Base-by-base conservation (phyloP, 495 filamentous ascomycete species). In the Opeltia flavorubescens region DNA sequence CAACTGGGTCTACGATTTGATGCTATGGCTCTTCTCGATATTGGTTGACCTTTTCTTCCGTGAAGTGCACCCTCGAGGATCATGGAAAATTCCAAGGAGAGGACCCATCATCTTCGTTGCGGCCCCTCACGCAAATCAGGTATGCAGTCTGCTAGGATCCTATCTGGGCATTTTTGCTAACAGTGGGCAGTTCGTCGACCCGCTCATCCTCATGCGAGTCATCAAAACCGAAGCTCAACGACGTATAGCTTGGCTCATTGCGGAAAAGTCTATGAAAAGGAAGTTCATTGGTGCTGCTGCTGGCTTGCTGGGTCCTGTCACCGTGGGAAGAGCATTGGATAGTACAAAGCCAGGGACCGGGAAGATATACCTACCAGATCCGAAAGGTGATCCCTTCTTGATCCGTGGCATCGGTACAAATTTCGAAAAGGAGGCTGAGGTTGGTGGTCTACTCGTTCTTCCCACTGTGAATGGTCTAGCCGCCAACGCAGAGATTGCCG, bases 81-180 rank as follows among this genome's bases (percentile, higher is more conserved):
- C 86, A 40, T 98, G 91, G 86, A 86, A 85, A 62, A 82, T 98
- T 20, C 91, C 91, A 29, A 74, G 80, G 49, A 73, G 75, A 51
- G 91, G 86, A 1, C 89, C 91, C 0, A 75, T 98, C 46, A 86
- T 98, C 33, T 89, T 98, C 58, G 91, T 98, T 50, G 89, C 88
- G n/a, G 91, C 93, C 17, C 91, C 91, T 50, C 91, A 98, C 72
- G 93, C 91, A 39, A 98, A 98, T 61, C 91, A 98, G 77, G 86
- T 88, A 70, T 23, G 44, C 35, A 17, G 13, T 33, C 36, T 18
- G 17, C 9, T 18, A 26, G 21, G 4, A 34, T 27, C 34, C 11
- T 11, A n/a, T 17, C 9, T 44, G 3, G 3, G 29, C 17, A 36
- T 24, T 44, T 18, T 49, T 25, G n/a, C 30, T 39, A 24, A 54